Evolutionary conservation across 2,329 filamentous ascomycete genomes (phyloP), one percentile per base, ranked within the genome.

Genomic region (Ilyonectria destructans): DNA sequence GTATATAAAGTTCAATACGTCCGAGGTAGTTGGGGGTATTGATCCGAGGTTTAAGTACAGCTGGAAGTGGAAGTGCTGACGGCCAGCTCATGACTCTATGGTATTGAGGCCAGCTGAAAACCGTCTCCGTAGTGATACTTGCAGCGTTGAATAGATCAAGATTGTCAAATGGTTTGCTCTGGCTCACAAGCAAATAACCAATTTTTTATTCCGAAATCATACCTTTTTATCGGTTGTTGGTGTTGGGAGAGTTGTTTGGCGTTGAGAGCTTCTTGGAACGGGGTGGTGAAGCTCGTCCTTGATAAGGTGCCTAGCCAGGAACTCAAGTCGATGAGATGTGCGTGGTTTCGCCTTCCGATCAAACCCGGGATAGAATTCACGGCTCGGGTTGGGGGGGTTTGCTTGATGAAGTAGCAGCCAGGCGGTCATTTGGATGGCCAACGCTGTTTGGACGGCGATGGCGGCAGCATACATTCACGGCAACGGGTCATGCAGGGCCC

Each of bases 381-480:
- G 35, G 19, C 10, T 8, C 31, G n/a, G 19, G 5, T 15, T 21
- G n/a, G 21, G 13, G n/a, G 19, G 35, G 21, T 13, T 26, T 51
- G 43, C n/a, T 26, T n/a, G 19, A 46, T 35, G 48, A 54, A 46
- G 23, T 9, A 31, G 10, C 19, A 4, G 15, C 17, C 40, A n/a
- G 40, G 15, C 37, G 29, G 56, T 12, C n/a, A 59, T n/a, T 62
- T 62, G 37, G 19, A 12, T 15, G 19, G 2, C 35, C 23, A 19
- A 46, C 21, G 19, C 26, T 35, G 26, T 2, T n/a, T 13, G 17
- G 6, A 26, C 17, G 57, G 13, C 33, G 15, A 13, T 13, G 9
- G 12, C n/a, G 37, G 17, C 29, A 35, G 35, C 59, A 48, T 43
- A 56, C 49, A 56, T 56, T 56, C 59, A 56, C n/a, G 10, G 26